phyloP scores from a whole-genome alignment of 345 rosid genomes.

The Melaleuca quinquenervia region DNA sequence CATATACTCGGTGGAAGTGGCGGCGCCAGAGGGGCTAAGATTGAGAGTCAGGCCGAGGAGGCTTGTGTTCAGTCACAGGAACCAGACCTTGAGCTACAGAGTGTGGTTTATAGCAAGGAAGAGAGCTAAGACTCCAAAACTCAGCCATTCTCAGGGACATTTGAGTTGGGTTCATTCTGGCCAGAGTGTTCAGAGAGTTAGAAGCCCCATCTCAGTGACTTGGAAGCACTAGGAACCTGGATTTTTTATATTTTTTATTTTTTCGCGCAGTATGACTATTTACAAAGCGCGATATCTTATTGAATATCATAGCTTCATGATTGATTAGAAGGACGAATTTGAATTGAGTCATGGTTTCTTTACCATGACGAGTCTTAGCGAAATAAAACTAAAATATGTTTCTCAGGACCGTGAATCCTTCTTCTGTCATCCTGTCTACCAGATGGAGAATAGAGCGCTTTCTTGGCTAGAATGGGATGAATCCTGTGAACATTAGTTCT shows the following conservation, averaged over 20 bases:
- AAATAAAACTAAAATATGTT: not conserved
- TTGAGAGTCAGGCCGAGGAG: conserved; percentile 52
- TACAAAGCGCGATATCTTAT: not conserved
- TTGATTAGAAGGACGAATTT: not conserved
- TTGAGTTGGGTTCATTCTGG: conserved; percentile 66
- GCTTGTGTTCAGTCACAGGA: conserved; percentile 34
- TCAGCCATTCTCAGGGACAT: conserved; percentile 45
- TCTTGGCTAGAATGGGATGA: not conserved
- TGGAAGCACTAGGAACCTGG: conserved; percentile 22
- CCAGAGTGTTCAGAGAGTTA: conserved; percentile 38
- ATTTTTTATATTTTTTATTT: not conserved
- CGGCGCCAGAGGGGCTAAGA: conserved; percentile 45
- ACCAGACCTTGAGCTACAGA: conserved; percentile 52
- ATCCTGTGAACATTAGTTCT: not conserved
- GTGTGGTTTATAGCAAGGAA: conserved; percentile 49
- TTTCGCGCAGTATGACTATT: not conserved
- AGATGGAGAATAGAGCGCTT: not conserved
- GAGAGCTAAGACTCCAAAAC: conserved; percentile 7
- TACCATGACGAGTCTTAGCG: not conserved
- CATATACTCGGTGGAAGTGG: conserved; percentile 49
- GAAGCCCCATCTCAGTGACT: conserved; percentile 81
- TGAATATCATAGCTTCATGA: not conserved
- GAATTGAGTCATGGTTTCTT: not conserved
- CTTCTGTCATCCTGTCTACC: not conserved
- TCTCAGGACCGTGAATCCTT: not conserved